Evolutionary conservation across 768 basidiomycete species (phyloP).

Genomic region (Daedaleopsis sinensis): DNA sequence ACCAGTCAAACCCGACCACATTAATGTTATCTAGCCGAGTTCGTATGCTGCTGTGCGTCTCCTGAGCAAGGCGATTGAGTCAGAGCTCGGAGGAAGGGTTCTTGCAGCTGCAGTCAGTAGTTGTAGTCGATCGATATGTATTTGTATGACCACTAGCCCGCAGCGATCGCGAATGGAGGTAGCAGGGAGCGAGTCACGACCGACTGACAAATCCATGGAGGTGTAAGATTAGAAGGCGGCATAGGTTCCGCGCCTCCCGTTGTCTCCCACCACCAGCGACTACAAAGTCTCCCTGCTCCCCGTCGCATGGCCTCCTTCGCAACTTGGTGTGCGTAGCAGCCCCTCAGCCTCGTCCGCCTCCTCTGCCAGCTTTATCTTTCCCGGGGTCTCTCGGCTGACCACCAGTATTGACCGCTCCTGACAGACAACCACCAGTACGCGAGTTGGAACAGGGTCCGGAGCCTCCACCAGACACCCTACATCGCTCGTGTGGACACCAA

Average conservation of each 20-base stretch:
- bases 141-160: too few relatives aligned
- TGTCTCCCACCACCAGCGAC: conserved; percentile 11
- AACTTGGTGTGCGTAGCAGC: conserved; percentile 40
- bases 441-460: conserved; percentile 59
- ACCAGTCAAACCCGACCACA: too few relatives aligned
- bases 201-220: conserved; percentile 16
- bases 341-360: conserved; percentile 19
- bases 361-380: neutral
- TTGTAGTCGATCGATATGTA: neutral
- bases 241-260: conserved; percentile 10
- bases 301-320: conserved; percentile 32
- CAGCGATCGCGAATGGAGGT: too few relatives aligned
- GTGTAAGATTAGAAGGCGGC: conserved; percentile 14
- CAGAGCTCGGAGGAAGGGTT: neutral
- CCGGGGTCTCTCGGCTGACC: conserved; percentile 12
- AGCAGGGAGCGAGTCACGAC: conserved; percentile 10
- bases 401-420: conserved; percentile 1
- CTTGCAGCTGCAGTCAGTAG: neutral
- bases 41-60: too few relatives aligned
- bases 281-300: conserved; percentile 12
- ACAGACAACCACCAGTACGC: conserved; percentile 55
- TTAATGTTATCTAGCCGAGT: too few relatives aligned
- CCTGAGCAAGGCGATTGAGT: too few relatives aligned
- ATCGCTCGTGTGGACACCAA: conserved; percentile 54
- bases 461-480: conserved; percentile 53